These are phyloP conservation scores for Dovyalis caffra DNA, from an alignment of 345 rosid species.

Conservation along the genomic window DNA sequence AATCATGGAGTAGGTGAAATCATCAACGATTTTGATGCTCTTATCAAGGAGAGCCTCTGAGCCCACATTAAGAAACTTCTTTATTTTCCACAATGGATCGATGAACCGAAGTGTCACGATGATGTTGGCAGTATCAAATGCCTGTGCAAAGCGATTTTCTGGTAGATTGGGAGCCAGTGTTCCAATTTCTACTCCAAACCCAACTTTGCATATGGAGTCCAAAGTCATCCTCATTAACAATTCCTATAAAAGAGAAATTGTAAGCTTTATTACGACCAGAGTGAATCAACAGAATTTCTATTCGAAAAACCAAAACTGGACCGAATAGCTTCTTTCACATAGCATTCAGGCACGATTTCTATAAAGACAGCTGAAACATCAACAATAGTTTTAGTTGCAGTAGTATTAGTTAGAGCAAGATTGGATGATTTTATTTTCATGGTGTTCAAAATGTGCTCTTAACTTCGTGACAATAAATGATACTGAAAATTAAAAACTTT, in stretches of 20 bases:
- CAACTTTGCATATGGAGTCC: conserved; percentile 94
- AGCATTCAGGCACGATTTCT: neutral
- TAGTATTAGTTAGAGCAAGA: too few species aligned
- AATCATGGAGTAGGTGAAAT: conserved; percentile 81
- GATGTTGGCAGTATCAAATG: conserved; percentile 81
- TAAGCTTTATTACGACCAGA: neutral
- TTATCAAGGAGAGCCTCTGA: conserved; percentile 84
- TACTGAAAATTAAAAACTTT: neutral
- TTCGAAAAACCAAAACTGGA: neutral
- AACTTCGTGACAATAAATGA: too few species aligned
- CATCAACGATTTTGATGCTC: conserved; percentile 68
- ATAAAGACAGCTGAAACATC: too few species aligned
- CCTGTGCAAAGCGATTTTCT: conserved; percentile 70
- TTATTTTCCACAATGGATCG: conserved; percentile 83
- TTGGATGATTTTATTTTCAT: too few species aligned
- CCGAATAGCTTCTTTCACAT: neutral
- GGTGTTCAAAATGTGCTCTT: too few species aligned
- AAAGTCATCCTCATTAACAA: conserved; percentile 88
- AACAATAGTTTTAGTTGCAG: too few species aligned
- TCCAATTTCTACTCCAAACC: conserved; percentile 93
- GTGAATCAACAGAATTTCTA: neutral
- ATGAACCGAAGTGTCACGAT: conserved; percentile 85
- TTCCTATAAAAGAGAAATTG: conserved; percentile 40
- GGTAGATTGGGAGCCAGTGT: conserved; percentile 68
- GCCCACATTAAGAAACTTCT: conserved; percentile 67